Conservation (phyloP, 805 yeast species). For the Trichomonascus vanleenenianus region DNA sequence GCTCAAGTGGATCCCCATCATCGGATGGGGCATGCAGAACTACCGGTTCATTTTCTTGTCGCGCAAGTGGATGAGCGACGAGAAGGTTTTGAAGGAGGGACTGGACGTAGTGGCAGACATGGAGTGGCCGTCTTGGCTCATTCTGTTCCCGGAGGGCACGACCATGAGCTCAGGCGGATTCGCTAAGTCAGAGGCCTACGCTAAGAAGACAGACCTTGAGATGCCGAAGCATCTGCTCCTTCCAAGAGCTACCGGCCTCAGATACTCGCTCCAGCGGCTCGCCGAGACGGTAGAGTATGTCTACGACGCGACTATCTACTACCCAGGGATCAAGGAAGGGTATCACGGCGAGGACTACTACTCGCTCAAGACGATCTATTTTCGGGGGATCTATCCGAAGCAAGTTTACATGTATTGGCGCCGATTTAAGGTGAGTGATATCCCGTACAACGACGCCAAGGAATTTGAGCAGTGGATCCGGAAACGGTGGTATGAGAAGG, state of each 20-base stretch:
- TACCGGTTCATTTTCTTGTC: conserved; percentile 72
- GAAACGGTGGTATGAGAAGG: conserved; percentile 71
- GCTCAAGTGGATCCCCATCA: conserved; percentile 56
- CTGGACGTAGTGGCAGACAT: conserved; percentile 46
- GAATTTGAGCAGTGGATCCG: conserved; percentile 70
- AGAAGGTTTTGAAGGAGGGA: conserved; percentile 45
- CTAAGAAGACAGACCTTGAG: conserved; percentile 37
- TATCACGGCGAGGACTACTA: conserved; percentile 74
- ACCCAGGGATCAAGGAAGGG: conserved; percentile 53
- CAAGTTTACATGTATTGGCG: conserved; percentile 58
- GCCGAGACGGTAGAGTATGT: conserved; percentile 35
- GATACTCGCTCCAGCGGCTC: conserved; percentile 53
- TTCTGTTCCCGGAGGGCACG: conserved; percentile 93
- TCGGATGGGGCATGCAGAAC: conserved; percentile 81
- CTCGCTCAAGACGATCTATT: conserved; percentile 53
- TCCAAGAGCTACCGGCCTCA: conserved; percentile 81
- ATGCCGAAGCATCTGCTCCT: conserved; percentile 55
- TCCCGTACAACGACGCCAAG: conserved; percentile 52
- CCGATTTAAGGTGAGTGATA: conserved; percentile 47
- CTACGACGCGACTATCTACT: conserved; percentile 80
- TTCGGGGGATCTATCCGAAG: conserved; percentile 67
- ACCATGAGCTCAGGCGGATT: conserved; percentile 65
- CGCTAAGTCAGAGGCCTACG: conserved; percentile 48
- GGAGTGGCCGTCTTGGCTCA: conserved; percentile 55
- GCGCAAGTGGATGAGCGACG: conserved; percentile 81